Conservation (phyloP, 805 yeast species). For the Metschnikowia gelsemii region DNA sequence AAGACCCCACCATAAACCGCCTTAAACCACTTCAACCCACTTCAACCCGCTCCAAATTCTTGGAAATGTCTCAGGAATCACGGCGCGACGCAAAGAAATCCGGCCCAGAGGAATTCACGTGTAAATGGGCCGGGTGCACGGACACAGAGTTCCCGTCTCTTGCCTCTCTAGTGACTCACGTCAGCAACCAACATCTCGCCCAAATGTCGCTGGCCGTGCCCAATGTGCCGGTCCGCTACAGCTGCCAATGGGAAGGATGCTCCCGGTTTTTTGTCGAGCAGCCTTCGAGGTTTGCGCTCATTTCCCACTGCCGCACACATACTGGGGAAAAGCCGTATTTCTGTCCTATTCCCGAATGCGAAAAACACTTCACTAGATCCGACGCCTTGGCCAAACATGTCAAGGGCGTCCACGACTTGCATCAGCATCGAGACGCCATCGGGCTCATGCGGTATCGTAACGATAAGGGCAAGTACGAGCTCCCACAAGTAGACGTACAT, state of each 20-base stretch:
- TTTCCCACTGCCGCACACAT: constrained; percentile 64
- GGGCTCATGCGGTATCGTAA: constrained; percentile 29
- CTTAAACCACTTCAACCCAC: no score
- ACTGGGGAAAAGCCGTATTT: constrained; percentile 61
- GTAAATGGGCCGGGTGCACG: constrained; percentile 37
- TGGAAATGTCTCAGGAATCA: constrained; percentile 11
- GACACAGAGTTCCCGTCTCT: constrained; percentile 20
- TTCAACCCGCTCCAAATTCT: background rate
- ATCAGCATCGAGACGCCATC: constrained; percentile 36
- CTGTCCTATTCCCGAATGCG: constrained; percentile 68
- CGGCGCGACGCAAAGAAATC: constrained; percentile 1
- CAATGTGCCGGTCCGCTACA: constrained; percentile 35
- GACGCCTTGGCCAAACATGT: constrained; percentile 67
- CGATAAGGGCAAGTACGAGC: constrained; percentile 30
- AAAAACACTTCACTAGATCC: constrained; percentile 53
- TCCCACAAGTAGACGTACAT: constrained; percentile 24
- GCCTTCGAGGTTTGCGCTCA: constrained; percentile 55
- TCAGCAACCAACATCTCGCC: constrained; percentile 31
- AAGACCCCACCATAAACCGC: no score
- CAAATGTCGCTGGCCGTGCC: constrained; percentile 18
- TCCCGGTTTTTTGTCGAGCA: constrained; percentile 49
- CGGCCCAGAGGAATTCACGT: constrained; percentile 18
- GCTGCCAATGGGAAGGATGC: constrained; percentile 66
- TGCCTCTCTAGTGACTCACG: constrained; percentile 33
- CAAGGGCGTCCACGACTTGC: constrained; percentile 57